A percentile compares a stretch with the other conserved stretches of the same genome.
These are phyloP conservation scores for Albugo candida DNA, from an alignment of 352 stramenopile genomes.

Conservation along the genomic window DNA sequence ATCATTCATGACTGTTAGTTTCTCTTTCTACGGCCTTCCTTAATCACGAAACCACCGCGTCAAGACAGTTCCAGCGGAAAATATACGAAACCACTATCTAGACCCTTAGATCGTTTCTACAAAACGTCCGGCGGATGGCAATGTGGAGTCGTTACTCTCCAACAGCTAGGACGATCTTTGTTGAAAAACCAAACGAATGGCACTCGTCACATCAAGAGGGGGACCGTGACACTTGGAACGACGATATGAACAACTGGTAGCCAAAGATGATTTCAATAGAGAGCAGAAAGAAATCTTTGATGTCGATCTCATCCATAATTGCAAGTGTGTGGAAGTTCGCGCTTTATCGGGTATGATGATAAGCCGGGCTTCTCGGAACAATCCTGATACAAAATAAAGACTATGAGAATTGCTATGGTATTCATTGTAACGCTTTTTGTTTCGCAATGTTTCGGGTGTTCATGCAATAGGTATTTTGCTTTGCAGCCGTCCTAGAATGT, in stretches of 20 bases:
- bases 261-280: no score
- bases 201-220: slow-evolving; percentile 25
- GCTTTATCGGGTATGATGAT: slow-evolving; percentile 78
- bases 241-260: slow-evolving; percentile 25
- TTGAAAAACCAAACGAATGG: slow-evolving; percentile 23
- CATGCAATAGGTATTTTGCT: slow-evolving; percentile 78
- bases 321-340: slow-evolving; percentile 50
- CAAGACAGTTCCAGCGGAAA: no score
- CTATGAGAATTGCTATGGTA: slow-evolving; percentile 50
- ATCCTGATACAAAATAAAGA: slow-evolving; percentile 51
- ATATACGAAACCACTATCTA: no score
- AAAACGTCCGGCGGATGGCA: no score
- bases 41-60: no score
- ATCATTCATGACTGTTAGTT: no score
- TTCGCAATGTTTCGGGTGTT: no score
- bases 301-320: slow-evolving; percentile 65
- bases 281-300: slow-evolving; percentile 39
- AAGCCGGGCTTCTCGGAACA: slow-evolving; percentile 69
- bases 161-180: slow-evolving; percentile 19
- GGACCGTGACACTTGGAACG: slow-evolving; percentile 31
- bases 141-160: no score
- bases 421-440: no score
- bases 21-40: no score
- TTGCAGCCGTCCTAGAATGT: slow-evolving; percentile 36
- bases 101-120: no score